Conservation (phyloP, 306 rosid genomes). For the Quercus aquifolioides region DNA sequence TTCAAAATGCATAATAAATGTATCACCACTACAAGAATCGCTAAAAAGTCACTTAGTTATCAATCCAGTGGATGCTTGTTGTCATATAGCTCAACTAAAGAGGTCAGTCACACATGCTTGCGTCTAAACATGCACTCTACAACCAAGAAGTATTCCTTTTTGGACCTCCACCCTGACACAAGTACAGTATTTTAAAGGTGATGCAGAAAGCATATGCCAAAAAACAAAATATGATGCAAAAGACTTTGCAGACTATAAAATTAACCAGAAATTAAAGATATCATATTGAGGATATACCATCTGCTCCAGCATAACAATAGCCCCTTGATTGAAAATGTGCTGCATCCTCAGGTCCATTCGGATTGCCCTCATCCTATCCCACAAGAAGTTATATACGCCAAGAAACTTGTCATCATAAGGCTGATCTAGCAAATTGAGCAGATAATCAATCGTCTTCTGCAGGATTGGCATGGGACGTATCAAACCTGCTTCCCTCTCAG, state of each 20-base stretch:
- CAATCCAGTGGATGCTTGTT: neutral
- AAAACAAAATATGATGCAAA: neutral
- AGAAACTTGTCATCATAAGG: conserved; percentile 81
- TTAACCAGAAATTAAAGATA: conserved; percentile 14
- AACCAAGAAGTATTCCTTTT: neutral
- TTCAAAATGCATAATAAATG: neutral
- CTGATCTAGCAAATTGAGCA: conserved; percentile 69
- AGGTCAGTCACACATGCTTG: neutral
- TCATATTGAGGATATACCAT: conserved; percentile 58
- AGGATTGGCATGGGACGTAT: conserved; percentile 91
- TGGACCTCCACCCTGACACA: neutral
- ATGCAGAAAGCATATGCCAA: neutral
- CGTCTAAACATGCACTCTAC: neutral
- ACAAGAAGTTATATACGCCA: conserved; percentile 81
- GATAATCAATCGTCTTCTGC: conserved; percentile 71
- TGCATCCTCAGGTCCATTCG: conserved; percentile 99
- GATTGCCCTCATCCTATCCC: conserved; percentile 99
- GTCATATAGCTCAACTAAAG: neutral
- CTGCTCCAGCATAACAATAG: conserved; percentile 89
- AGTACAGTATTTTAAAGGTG: neutral
- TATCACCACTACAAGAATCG: neutral
- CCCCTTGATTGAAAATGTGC: conserved; percentile 80
- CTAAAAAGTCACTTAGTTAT: neutral
- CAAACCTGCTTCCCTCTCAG: conserved; percentile 92
- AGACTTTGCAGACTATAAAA: neutral